Evolutionary conservation across 2,329 filamentous ascomycete species (phyloP).

Genomic region (Cytospora chrysosperma): DNA sequence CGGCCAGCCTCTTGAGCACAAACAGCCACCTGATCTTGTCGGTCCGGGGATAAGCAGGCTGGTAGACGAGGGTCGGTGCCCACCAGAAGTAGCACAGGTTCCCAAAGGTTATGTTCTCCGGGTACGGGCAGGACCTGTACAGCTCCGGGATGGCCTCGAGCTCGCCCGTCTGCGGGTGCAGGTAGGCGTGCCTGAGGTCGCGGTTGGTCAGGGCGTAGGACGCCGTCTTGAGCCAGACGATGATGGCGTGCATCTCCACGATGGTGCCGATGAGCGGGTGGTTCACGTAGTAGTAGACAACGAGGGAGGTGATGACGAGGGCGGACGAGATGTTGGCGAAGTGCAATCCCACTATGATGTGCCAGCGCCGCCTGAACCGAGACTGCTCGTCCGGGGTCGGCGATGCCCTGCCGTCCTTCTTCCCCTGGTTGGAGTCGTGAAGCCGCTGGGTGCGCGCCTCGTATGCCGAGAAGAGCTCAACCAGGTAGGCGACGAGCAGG

Average conservation of each 20-base stretch:
- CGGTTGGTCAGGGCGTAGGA: constrained; percentile 97
- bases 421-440: constrained; percentile 29
- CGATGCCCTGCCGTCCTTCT: constrained; percentile 51
- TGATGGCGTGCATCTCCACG: constrained; percentile 86
- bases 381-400: constrained; percentile 61
- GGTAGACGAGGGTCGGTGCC: constrained; percentile 94
- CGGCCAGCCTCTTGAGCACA: constrained; percentile 76
- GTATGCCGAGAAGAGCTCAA: constrained; percentile 79
- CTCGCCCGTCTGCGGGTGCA: constrained; percentile 70
- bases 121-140: constrained; percentile 83
- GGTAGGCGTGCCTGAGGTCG: constrained; percentile 85
- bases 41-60: constrained; percentile 91
- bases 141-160: constrained; percentile 73
- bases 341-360: constrained; percentile 75
- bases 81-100: constrained; percentile 98
- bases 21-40: constrained; percentile 81
- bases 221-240: constrained; percentile 94
- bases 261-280: constrained; percentile 92
- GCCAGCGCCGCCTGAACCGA: constrained; percentile 75
- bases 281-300: constrained; percentile 88
- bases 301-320: constrained; percentile 74
- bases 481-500: constrained; percentile 83
- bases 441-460: constrained; percentile 67
- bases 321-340: constrained; percentile 80
- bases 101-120: constrained; percentile 80